phyloP scores from a whole-genome alignment of 2,329 filamentous ascomycete species.

The Bipolaris sorokiniana region DNA sequence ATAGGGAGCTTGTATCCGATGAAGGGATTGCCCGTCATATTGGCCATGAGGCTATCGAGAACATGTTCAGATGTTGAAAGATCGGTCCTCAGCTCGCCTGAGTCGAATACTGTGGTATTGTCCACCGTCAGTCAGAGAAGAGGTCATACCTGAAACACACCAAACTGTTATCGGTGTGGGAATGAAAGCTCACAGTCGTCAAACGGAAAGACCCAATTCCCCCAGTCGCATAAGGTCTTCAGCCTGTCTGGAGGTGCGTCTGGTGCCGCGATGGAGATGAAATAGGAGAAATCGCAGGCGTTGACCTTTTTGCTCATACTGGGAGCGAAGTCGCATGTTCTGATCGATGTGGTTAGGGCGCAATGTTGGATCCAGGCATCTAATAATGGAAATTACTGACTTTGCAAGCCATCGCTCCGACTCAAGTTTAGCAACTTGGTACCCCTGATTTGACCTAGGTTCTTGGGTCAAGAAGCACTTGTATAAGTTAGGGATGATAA shows the following conservation, averaged over 20 bases:
- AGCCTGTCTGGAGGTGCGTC: neutral
- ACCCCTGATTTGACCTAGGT: neutral
- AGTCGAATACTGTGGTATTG: neutral
- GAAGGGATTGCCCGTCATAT: neutral
- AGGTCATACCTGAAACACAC: neutral
- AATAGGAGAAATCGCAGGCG: conserved; percentile 1
- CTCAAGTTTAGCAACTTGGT: neutral
- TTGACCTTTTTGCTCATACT: conserved; percentile 1
- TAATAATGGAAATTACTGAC: neutral
- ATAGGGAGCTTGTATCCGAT: neutral
- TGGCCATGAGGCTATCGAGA: conserved; percentile 1
- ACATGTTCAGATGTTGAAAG: neutral
- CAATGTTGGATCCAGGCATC: neutral
- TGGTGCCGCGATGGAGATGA: neutral
- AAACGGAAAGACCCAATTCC: conserved; percentile 1
- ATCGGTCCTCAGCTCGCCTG: conserved; percentile 1
- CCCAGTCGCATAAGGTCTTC: conserved; percentile 1
- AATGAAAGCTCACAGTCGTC: conserved; percentile 1
- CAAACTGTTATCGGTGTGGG: neutral
- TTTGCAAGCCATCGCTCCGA: conserved; percentile 1
- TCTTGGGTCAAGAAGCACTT: neutral
- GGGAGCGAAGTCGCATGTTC: conserved; percentile 1
- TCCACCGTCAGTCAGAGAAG: neutral
- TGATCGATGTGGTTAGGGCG: neutral
- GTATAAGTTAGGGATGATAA: neutral